phyloP scores from a whole-genome alignment of 2,329 filamentous ascomycete species.

The Fusarium sp. region DNA sequence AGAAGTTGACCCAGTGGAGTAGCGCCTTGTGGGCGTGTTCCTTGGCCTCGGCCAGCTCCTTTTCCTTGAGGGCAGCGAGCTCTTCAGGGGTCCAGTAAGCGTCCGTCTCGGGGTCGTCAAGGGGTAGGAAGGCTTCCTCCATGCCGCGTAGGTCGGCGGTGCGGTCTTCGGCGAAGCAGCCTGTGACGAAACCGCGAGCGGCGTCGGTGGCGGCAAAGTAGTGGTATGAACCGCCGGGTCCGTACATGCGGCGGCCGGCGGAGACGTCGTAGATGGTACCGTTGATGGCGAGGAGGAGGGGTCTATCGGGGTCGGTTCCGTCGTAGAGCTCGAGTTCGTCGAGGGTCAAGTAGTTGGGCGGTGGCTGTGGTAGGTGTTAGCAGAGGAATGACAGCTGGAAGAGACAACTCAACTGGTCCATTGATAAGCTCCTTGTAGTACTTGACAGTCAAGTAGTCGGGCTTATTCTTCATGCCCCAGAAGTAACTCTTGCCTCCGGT shows the following conservation, averaged over 20 bases:
- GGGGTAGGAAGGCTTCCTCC: constrained; percentile 83
- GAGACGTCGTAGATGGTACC: constrained; percentile 88
- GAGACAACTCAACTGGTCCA: constrained; percentile 40
- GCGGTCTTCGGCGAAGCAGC: constrained; percentile 88
- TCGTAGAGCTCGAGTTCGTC: constrained; percentile 80
- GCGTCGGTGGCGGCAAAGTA: constrained; percentile 91
- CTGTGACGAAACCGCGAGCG: constrained; percentile 88
- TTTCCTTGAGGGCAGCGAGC: constrained; percentile 64
- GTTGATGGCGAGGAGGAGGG: constrained; percentile 92
- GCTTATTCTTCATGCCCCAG: constrained; percentile 72
- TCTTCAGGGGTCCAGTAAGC: constrained; percentile 65
- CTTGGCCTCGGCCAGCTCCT: constrained; percentile 74
- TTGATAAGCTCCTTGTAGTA: constrained; percentile 62
- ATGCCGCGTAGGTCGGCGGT: constrained; percentile 87
- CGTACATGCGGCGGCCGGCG: constrained; percentile 77
- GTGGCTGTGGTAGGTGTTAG: constrained; percentile 53
- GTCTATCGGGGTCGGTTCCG: constrained; percentile 78
- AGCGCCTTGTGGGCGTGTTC: constrained; percentile 75
- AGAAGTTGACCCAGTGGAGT: constrained; percentile 86
- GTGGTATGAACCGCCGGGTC: constrained; percentile 86
- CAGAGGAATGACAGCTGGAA: background rate
- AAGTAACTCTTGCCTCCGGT: constrained; percentile 76
- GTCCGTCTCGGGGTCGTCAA: constrained; percentile 74
- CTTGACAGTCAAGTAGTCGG: constrained; percentile 70
- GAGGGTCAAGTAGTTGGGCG: constrained; percentile 79